Conservation (phyloP, 257 asterid genomes). For the Penstemon newberryi region DNA sequence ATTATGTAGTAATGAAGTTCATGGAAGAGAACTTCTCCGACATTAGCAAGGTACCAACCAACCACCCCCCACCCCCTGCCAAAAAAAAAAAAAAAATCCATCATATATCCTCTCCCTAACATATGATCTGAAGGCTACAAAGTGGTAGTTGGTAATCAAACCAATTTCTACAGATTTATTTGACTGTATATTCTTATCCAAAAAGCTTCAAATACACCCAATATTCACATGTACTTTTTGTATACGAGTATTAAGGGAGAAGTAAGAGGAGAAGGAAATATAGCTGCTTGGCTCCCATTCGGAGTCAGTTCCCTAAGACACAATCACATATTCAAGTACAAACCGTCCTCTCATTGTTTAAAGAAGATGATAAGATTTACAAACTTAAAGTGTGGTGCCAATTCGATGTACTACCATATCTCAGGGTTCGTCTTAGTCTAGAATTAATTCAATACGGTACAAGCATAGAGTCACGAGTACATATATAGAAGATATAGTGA, state of each 20-base stretch:
- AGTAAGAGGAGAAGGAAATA: background rate
- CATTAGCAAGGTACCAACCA: background rate
- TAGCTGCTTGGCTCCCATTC: too few relatives aligned
- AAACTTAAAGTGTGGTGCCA: background rate
- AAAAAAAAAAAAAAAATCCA: background rate
- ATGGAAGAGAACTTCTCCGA: background rate
- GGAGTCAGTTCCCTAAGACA: background rate
- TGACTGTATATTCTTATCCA: background rate
- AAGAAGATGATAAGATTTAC: background rate
- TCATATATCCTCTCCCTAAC: background rate
- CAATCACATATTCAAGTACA: background rate
- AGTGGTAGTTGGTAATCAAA: background rate
- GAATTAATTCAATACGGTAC: background rate
- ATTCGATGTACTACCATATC: slow-evolving; percentile 2
- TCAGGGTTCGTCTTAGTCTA: background rate
- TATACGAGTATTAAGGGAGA: too few relatives aligned
- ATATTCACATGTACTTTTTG: background rate
- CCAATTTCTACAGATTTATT: slow-evolving; percentile 1
- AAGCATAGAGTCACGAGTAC: background rate
- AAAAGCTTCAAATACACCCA: background rate
- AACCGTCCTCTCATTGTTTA: background rate
- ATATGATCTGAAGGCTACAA: slow-evolving; percentile 6
- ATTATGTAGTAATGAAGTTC: background rate
- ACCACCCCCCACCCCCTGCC: too few relatives aligned
- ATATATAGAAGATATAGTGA: background rate